These are phyloP conservation scores for Fusarium odoratissimum DNA, from an alignment of 2,329 filamentous ascomycete genomes.

Conservation along the genomic window DNA sequence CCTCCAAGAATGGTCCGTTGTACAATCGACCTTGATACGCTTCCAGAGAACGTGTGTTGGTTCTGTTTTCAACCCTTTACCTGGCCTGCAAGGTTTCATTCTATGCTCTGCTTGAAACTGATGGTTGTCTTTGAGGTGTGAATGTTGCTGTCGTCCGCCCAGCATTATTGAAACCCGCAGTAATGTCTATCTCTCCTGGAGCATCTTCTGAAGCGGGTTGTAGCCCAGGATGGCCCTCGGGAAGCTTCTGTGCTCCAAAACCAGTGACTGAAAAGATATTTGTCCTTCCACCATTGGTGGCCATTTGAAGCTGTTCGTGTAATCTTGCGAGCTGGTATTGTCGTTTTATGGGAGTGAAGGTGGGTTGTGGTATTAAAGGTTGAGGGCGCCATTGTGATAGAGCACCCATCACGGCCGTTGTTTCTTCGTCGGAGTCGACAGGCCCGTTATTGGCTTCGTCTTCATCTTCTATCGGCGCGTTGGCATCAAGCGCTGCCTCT, in stretches of 20 bases:
- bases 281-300: conserved; percentile 72
- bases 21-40: not conserved
- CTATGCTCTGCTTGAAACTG: conserved; percentile 61
- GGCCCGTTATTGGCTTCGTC: conserved; percentile 82
- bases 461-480: conserved; percentile 88
- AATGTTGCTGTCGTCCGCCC: conserved; percentile 60
- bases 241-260: conserved; percentile 65
- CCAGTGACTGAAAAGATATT: conserved; percentile 74
- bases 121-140: conserved; percentile 57
- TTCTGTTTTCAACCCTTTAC: not conserved
- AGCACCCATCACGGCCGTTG: conserved; percentile 86
- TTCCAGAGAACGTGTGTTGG: not conserved
- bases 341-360: conserved; percentile 70
- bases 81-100: not conserved
- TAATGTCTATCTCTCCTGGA: conserved; percentile 66
- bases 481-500: conserved; percentile 93
- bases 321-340: conserved; percentile 73
- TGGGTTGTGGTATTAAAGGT: conserved; percentile 76
- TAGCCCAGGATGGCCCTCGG: conserved; percentile 60
- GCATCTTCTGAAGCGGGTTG: conserved; percentile 65
- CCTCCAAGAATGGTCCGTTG: not conserved
- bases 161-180: conserved; percentile 52
- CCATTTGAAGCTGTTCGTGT: conserved; percentile 73
- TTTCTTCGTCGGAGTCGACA: conserved; percentile 95
- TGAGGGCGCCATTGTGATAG: conserved; percentile 80